phyloP scores from a whole-genome alignment of 148 eudicot genomes.

The Persicaria maculosa region DNA sequence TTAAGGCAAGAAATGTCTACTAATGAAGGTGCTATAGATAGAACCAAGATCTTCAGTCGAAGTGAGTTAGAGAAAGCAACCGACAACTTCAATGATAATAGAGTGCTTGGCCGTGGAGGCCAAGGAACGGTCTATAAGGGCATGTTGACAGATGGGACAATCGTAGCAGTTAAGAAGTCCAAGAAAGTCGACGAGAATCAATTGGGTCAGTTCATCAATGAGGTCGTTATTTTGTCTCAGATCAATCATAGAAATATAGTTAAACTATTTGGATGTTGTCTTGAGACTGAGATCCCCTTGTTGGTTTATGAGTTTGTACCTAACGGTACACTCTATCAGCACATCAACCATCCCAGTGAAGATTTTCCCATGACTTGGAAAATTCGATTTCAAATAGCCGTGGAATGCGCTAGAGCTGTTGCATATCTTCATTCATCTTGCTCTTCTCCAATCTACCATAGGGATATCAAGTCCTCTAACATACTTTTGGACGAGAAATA shows the following conservation, averaged over 20 bases:
- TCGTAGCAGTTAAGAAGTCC: slow-evolving; percentile 8
- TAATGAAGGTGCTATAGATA: background rate
- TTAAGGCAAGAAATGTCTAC: background rate
- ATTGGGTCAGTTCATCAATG: slow-evolving; percentile 1
- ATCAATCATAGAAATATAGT: slow-evolving; percentile 1
- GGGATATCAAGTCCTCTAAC: background rate
- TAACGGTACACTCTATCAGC: slow-evolving; percentile 3
- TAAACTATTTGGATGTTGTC: slow-evolving; percentile 8
- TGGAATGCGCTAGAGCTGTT: background rate
- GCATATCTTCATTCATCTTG: slow-evolving; percentile 5
- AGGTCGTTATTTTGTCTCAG: background rate
- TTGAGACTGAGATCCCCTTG: background rate
- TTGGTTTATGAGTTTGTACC: slow-evolving; percentile 6
- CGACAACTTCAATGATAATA: background rate
- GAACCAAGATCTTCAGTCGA: background rate
- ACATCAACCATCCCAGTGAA: background rate
- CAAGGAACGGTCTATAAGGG: background rate
- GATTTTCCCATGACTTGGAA: background rate
- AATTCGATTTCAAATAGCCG: background rate
- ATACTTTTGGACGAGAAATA: background rate
- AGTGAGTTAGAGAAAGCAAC: slow-evolving; percentile 1
- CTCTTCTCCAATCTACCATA: background rate
- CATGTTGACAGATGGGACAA: background rate
- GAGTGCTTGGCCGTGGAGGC: background rate
- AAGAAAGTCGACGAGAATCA: background rate